Conservation (phyloP, 192 early-diverging fungal genomes). For the Dimargaris xerosporica region DNA sequence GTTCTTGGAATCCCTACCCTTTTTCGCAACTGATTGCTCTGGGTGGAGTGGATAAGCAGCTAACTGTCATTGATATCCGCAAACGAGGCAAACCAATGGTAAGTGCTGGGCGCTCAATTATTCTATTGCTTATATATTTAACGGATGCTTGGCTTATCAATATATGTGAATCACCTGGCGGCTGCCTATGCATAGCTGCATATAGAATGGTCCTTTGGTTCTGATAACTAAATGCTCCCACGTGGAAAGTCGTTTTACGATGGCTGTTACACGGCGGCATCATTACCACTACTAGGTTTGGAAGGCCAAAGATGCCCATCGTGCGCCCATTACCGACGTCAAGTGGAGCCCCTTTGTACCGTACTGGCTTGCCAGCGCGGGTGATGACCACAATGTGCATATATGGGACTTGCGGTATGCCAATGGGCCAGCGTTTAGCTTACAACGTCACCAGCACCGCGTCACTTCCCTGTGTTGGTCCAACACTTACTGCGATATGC, state of each 20-base stretch:
- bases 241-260: no score
- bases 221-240: no score
- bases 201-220: no score
- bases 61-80: conserved; percentile 26
- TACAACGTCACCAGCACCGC: conserved; percentile 34
- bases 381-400: conserved; percentile 38
- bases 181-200: no score
- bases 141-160: no score
- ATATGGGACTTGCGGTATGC: conserved; percentile 59
- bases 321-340: conserved; percentile 31
- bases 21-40: conserved; percentile 23
- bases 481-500: conserved; percentile 43
- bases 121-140: no score
- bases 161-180: no score
- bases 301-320: conserved; percentile 27
- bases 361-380: conserved; percentile 53
- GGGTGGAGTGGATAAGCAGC: conserved; percentile 19
- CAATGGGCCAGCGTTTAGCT: conserved; percentile 26
- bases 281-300: conserved; percentile 18
- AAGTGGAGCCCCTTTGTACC: conserved; percentile 60
- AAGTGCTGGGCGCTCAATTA: no score
- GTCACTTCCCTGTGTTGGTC: conserved; percentile 46
- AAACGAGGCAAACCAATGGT: conserved; percentile 27
- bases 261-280: no score
- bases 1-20: conserved; percentile 24